A percentile compares a stretch with the other conserved stretches of the same genome.
phyloP scores from a whole-genome alignment of 495 filamentous ascomycete genomes.

The Haplographium delicatum region DNA sequence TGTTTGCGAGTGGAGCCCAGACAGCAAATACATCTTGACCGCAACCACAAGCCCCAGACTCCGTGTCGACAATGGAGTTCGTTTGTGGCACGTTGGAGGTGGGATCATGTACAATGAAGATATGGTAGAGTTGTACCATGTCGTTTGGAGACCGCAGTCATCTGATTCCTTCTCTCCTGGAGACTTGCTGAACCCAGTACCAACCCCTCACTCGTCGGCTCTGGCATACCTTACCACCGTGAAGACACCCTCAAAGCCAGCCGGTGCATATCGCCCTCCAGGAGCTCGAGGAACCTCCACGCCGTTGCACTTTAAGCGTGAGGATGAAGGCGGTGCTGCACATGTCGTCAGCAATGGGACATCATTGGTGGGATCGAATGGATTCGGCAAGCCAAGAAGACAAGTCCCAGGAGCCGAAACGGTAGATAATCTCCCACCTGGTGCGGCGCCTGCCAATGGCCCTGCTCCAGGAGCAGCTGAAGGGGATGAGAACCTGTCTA shows the following conservation, averaged over 20 bases:
- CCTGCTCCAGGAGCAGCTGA: slow-evolving; percentile 59
- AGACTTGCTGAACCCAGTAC: slow-evolving; percentile 73
- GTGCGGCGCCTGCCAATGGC: slow-evolving; percentile 56
- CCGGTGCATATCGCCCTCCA: slow-evolving; percentile 93
- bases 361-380: slow-evolving; percentile 58
- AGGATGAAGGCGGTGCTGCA: slow-evolving; percentile 92
- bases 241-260: slow-evolving; percentile 90
- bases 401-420: slow-evolving; percentile 49
- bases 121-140: slow-evolving; percentile 88
- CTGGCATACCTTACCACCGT: slow-evolving; percentile 73
- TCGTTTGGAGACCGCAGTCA: slow-evolving; percentile 79
- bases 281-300: slow-evolving; percentile 86
- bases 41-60: slow-evolving; percentile 92
- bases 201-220: slow-evolving; percentile 79
- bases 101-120: slow-evolving; percentile 92
- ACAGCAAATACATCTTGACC: slow-evolving; percentile 90
- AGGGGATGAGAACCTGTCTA: slow-evolving; percentile 68
- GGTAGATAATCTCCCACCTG: slow-evolving; percentile 48
- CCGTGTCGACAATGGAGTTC: slow-evolving; percentile 93
- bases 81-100: slow-evolving; percentile 90
- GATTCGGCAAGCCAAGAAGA: slow-evolving; percentile 67
- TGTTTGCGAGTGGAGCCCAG: slow-evolving; percentile 93
- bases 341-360: slow-evolving; percentile 75
- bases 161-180: slow-evolving; percentile 51
- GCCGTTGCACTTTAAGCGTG: slow-evolving; percentile 91